Conservation (phyloP, 2,329 filamentous ascomycete species). For the Ilyonectria mors-panacis region DNA sequence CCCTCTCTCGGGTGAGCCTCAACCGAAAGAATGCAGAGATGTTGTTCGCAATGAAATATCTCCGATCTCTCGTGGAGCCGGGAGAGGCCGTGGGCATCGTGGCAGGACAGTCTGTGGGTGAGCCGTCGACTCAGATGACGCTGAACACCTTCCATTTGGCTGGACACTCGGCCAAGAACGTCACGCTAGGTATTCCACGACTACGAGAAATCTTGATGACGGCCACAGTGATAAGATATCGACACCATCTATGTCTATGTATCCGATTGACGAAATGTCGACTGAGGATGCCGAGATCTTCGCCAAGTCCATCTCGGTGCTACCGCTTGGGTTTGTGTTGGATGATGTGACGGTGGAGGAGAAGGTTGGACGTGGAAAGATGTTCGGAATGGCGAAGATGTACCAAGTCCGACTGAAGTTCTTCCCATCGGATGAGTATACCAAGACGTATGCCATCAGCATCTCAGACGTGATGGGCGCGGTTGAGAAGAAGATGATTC, state of each 20-base stretch:
- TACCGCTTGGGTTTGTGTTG: constrained; percentile 87
- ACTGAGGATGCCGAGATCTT: constrained; percentile 81
- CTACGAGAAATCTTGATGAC: constrained; percentile 99
- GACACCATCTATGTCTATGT: constrained; percentile 90
- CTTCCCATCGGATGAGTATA: constrained; percentile 89
- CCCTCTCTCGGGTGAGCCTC: constrained; percentile 57
- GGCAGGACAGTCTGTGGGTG: constrained; percentile 95
- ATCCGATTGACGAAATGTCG: constrained; percentile 80
- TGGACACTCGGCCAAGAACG: constrained; percentile 98
- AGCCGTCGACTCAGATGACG: constrained; percentile 99
- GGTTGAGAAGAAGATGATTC: constrained; percentile 86
- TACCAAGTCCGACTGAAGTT: constrained; percentile 88
- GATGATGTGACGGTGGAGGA: constrained; percentile 88
- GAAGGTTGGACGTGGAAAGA: constrained; percentile 79
- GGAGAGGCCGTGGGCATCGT: constrained; percentile 98
- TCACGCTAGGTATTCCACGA: constrained; percentile 97
- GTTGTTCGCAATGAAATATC: constrained; percentile 91
- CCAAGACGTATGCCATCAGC: constrained; percentile 85
- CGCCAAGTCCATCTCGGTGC: constrained; percentile 90
- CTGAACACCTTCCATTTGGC: constrained; percentile 99
- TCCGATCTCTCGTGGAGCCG: constrained; percentile 91
- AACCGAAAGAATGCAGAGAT: constrained; percentile 84
- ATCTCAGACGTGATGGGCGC: constrained; percentile 83
- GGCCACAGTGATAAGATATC: constrained; percentile 88
- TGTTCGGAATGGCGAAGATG: constrained; percentile 81